Base-by-base conservation (phyloP, 2,329 filamentous ascomycete genomes). In the Nothophaeocryptopus gaeumannii region DNA sequence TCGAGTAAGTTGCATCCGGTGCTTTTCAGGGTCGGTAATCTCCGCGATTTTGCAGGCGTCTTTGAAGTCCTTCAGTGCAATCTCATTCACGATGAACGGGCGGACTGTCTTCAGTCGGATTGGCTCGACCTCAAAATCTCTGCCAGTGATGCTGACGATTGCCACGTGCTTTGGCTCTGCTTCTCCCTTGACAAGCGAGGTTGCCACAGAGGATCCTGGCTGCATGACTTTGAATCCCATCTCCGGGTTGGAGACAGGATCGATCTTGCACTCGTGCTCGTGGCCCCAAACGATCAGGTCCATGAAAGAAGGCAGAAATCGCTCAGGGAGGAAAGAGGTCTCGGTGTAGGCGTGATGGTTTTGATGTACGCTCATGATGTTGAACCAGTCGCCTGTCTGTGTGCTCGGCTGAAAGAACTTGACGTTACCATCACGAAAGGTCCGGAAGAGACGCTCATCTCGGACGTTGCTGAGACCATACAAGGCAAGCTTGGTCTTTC, bases 201-300 rank as follows among this genome's bases (percentile, higher is more conserved):
- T 99, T 0, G 92, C 93, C 0, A 99, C 86, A 0, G 93, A 97
- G 0, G 93, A 99, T 0, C 93, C 93, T 0, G 93, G 93, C 63
- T 99, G 93, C 82, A 99, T 96, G 56, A 99, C 92, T 60, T 93
- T 84, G 61, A 99, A 99, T 0, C 86, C 86, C 40, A 86, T 96
- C 63, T 96, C 89, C 0, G 87, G 82, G 61, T 97, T 99, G 39
- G 83, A 77, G 1, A 76, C 74, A 0, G 93, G 93, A 38, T 96
- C 84, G 56, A 99, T 95, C 7, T 92, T 69, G 65, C 93, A 99
- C 68, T 99, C 92, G 65, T 99, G 93, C 70, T 99, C 93, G 63
- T 99, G 93, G 2, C 93, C 93, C 93, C 93, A 99, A 43, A 99
- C 80, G 0, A 99, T 83, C 4, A 99, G 77, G 64, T 99, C 87